A percentile compares a stretch with the other conserved stretches of the same genome.
phyloP scores from a whole-genome alignment of 257 asterid species.

The Echites panduratus region DNA sequence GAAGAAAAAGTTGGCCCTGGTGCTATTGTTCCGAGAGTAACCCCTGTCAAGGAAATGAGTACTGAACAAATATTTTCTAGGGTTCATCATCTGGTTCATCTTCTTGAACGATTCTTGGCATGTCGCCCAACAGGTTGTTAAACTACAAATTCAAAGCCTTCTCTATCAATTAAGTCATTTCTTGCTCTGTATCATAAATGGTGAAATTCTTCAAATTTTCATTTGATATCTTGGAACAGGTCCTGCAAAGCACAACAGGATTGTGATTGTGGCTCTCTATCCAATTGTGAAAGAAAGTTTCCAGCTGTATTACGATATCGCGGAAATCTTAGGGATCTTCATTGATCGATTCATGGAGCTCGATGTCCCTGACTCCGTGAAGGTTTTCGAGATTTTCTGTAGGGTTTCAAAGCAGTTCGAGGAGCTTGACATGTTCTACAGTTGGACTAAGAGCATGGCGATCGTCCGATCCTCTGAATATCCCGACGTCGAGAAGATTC shows the following conservation, averaged over 20 bases:
- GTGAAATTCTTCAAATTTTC: neutral
- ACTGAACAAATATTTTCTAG: constrained; percentile 48
- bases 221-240: constrained; percentile 38
- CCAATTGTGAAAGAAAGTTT: constrained; percentile 76
- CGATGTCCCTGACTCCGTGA: constrained; percentile 51
- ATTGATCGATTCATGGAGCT: constrained; percentile 84
- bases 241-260: constrained; percentile 56
- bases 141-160: too few species aligned
- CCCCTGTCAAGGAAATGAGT: constrained; percentile 58
- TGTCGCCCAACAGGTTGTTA: constrained; percentile 79
- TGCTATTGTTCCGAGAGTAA: constrained; percentile 23
- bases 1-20: constrained; percentile 22
- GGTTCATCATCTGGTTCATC: constrained; percentile 65
- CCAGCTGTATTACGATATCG: constrained; percentile 55
- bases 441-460: constrained; percentile 64
- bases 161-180: too few species aligned
- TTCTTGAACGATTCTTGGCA: constrained; percentile 68
- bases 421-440: constrained; percentile 67
- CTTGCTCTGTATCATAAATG: too few species aligned
- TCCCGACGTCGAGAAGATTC: constrained; percentile 74
- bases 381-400: constrained; percentile 60
- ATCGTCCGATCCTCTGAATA: constrained; percentile 66
- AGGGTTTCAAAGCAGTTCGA: constrained; percentile 78
- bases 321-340: constrained; percentile 60
- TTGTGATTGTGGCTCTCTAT: constrained; percentile 66